phyloP scores from a whole-genome alignment of 371 early-diverging fungal species.

The Actinomortierella wolfii region DNA sequence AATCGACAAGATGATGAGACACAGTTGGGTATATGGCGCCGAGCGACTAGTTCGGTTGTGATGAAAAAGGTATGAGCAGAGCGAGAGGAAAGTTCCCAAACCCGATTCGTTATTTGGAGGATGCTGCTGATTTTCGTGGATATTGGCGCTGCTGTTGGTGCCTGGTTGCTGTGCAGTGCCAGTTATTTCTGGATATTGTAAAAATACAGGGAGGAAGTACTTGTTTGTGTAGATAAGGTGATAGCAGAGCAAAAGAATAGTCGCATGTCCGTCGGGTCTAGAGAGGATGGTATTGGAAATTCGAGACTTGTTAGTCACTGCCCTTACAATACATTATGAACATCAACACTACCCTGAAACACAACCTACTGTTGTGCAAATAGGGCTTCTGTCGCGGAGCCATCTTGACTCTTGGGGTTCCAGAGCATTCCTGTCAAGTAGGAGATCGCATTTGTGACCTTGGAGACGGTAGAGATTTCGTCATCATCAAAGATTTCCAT shows the following conservation, averaged over 20 bases:
- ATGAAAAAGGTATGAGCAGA: conserved; percentile 55
- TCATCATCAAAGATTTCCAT: conserved; percentile 54
- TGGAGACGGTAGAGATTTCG: conserved; percentile 44
- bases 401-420: conserved; percentile 35
- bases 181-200: conserved; percentile 11
- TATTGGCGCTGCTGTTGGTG: too few relatives aligned
- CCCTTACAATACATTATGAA: not conserved
- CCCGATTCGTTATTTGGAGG: conserved; percentile 11
- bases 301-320: not conserved
- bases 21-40: conserved; percentile 50
- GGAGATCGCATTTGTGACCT: conserved; percentile 49
- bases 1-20: conserved; percentile 48
- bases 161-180: too few relatives aligned
- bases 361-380: conserved; percentile 18
- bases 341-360: too few relatives aligned
- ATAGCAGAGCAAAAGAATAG: conserved; percentile 52
- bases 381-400: conserved; percentile 41
- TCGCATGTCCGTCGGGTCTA: conserved; percentile 53
- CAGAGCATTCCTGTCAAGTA: conserved; percentile 57
- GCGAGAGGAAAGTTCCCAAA: conserved; percentile 49
- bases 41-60: conserved; percentile 54
- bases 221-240: conserved; percentile 54
- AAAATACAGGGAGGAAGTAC: conserved; percentile 16
- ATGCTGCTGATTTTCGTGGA: too few relatives aligned
- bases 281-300: not conserved